phyloP scores from a whole-genome alignment of 2,329 filamentous ascomycete genomes.

The Tolypocladium tropicale region DNA sequence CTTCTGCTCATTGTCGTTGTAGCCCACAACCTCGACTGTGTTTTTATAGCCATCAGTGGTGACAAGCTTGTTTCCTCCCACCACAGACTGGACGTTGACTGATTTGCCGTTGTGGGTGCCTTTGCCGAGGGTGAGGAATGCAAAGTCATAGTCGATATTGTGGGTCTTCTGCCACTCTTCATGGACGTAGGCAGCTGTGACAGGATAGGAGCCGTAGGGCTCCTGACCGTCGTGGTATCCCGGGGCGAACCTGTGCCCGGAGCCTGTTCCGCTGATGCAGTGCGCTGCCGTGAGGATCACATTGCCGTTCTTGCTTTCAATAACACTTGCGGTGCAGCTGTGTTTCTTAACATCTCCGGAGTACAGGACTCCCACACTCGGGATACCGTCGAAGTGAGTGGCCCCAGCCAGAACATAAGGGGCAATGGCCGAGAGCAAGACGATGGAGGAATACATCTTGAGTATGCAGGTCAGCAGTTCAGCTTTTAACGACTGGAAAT shows the following conservation, averaged over 20 bases:
- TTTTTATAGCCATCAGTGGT: slow-evolving; percentile 3
- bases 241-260: slow-evolving; percentile 4
- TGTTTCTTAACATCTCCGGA: slow-evolving; percentile 1
- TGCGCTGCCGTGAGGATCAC: slow-evolving; percentile 6
- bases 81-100: slow-evolving; percentile 5
- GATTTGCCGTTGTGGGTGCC: slow-evolving; percentile 3
- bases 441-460: not conserved
- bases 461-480: not conserved
- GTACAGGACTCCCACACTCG: slow-evolving; percentile 4
- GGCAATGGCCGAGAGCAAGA: not conserved
- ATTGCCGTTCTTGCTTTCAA: slow-evolving; percentile 4
- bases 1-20: slow-evolving; percentile 4
- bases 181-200: slow-evolving; percentile 2
- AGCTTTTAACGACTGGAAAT: not conserved
- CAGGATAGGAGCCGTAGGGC: slow-evolving; percentile 6
- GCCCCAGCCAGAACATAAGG: not conserved
- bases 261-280: slow-evolving; percentile 4
- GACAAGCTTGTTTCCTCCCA: slow-evolving; percentile 6
- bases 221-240: slow-evolving; percentile 5
- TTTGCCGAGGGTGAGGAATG: slow-evolving; percentile 6
- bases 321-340: slow-evolving; percentile 5
- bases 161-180: slow-evolving; percentile 1
- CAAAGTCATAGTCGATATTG: slow-evolving; percentile 5
- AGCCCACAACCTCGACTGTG: slow-evolving; percentile 4
- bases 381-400: slow-evolving; percentile 4